Percentiles rank a stretch among this genome's conserved stretches.
phyloP scores from a whole-genome alignment of 106 monocot species.

The Ottelia alismoides region DNA sequence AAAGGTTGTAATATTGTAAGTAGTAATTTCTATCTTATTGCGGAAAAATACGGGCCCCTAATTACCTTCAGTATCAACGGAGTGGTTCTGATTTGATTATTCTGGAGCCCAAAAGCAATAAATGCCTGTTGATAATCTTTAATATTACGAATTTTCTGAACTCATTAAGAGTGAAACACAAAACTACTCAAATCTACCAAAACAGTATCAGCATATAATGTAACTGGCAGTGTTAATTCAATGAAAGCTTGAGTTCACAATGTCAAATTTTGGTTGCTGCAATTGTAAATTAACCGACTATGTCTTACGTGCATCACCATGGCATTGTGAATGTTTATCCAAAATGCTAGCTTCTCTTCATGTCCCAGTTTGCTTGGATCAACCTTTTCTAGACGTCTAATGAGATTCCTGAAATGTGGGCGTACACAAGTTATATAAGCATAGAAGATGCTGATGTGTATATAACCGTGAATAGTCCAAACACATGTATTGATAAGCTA shows the following conservation, averaged over 20 bases:
- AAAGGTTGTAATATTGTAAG: not conserved
- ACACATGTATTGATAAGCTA: too few species aligned
- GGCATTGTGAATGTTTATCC: constrained; percentile 93
- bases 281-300: too few species aligned
- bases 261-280: too few species aligned
- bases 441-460: too few species aligned
- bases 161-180: not conserved
- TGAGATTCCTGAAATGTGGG: constrained; percentile 42
- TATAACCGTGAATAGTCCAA: too few species aligned
- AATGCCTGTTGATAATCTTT: constrained; percentile 39
- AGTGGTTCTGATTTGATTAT: constrained; percentile 42
- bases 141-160: not conserved
- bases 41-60: not conserved
- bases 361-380: constrained; percentile 53
- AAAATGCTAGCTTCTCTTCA: constrained; percentile 69
- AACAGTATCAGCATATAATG: not conserved
- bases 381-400: constrained; percentile 38
- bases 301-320: constrained; percentile 97
- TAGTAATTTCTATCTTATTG: not conserved
- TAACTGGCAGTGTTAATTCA: too few species aligned
- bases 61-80: constrained; percentile 49
- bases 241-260: too few species aligned
- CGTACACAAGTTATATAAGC: not conserved
- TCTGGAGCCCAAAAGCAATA: constrained; percentile 61
- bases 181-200: not conserved